Evolutionary conservation across 1,139 yeast species (phyloP).

Genomic region (Pichia sp.): DNA sequence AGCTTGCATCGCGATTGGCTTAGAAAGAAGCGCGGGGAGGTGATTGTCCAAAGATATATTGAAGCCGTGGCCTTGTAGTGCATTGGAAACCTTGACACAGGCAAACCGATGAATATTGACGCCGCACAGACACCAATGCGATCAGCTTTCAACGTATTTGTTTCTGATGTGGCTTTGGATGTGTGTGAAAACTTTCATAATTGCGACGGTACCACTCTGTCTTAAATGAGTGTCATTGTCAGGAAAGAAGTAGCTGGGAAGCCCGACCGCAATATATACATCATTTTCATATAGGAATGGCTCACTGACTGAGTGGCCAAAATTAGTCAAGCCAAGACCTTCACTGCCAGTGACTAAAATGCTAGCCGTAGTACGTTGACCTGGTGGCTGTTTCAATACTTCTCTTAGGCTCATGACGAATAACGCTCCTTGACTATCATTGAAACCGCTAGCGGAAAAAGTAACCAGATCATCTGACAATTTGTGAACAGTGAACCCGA

Average conservation of each 20-base stretch:
- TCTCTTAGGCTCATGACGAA: constrained; percentile 31
- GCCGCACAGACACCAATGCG: too few relatives aligned
- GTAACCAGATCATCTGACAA: constrained; percentile 8
- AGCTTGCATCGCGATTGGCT: too few relatives aligned
- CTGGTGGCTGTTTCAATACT: constrained; percentile 13
- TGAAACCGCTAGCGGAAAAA: constrained; percentile 21
- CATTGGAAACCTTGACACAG: too few relatives aligned
- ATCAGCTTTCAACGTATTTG: too few relatives aligned
- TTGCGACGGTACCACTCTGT: too few relatives aligned
- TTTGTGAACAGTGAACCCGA: constrained; percentile 17
- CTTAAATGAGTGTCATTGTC: too few relatives aligned
- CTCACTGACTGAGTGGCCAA: constrained; percentile 31
- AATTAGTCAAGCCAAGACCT: constrained; percentile 31
- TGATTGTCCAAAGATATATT: too few relatives aligned
- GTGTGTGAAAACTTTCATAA: too few relatives aligned
- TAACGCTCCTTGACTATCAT: constrained; percentile 36
- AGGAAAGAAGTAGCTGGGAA: constrained; percentile 32
- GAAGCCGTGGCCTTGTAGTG: too few relatives aligned
- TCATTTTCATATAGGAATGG: constrained; percentile 15
- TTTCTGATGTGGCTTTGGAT: too few relatives aligned
- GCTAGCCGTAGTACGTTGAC: constrained; percentile 3
- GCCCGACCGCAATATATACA: constrained; percentile 34
- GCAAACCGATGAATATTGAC: too few relatives aligned
- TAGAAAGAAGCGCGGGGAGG: too few relatives aligned
- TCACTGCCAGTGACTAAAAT: constrained; percentile 20